A percentile compares a stretch with the other conserved stretches of the same genome.
Evolutionary conservation across 176 grass and related monocot species (phyloP).

Genomic region (Ampelocalamus luodianensis): DNA sequence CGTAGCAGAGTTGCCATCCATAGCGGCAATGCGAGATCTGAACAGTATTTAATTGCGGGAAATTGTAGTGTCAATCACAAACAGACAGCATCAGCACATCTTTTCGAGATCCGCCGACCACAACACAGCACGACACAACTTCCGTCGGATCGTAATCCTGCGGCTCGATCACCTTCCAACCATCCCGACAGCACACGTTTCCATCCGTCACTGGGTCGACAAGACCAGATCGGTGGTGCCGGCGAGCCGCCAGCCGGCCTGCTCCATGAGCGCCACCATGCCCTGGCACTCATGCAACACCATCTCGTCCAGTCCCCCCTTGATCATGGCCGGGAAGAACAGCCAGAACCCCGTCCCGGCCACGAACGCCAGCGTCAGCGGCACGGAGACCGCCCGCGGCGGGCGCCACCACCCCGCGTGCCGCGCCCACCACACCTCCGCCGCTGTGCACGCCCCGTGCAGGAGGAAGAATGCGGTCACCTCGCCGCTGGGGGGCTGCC

Average conservation of each 20-base stretch:
- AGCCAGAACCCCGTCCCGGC: constrained; percentile 46
- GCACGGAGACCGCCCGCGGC: not conserved
- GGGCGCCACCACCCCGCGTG: not conserved
- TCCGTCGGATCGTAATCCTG: too few relatives aligned
- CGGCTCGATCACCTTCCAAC: too few relatives aligned
- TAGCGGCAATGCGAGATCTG: too few relatives aligned
- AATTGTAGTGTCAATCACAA: too few relatives aligned
- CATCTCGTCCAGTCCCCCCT: constrained; percentile 48
- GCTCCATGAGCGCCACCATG: too few relatives aligned
- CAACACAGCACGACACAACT: too few relatives aligned
- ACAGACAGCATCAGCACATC: too few relatives aligned
- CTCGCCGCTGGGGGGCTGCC: constrained; percentile 38
- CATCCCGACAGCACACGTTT: too few relatives aligned
- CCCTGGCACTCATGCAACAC: constrained; percentile 22
- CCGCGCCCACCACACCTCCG: constrained; percentile 9
- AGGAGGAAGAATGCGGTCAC: constrained; percentile 48
- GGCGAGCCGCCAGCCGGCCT: constrained; percentile 22
- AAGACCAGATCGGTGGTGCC: not conserved
- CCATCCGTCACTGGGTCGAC: too few relatives aligned
- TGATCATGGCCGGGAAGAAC: constrained; percentile 50
- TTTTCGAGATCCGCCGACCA: too few relatives aligned
- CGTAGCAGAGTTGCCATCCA: too few relatives aligned
- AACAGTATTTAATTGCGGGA: too few relatives aligned
- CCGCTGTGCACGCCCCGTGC: constrained; percentile 34
- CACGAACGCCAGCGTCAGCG: constrained; percentile 39